Percentiles rank a stretch among this genome's conserved stretches.
Conservation (phyloP, 805 yeast genomes). For the Candida andamanensis region DNA sequence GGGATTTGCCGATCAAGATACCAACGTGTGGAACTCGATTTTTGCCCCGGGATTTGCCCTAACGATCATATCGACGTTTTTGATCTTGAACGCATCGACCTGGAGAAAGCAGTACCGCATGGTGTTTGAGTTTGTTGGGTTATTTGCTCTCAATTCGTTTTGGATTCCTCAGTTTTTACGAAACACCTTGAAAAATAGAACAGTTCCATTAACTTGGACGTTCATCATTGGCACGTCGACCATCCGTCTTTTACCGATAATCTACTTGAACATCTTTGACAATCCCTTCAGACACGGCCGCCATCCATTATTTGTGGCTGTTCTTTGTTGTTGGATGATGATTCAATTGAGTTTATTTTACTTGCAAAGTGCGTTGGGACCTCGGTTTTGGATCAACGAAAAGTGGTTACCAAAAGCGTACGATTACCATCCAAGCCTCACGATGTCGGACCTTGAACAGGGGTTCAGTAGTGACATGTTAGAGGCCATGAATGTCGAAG, state of each 20-base stretch:
- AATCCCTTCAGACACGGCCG: constrained; percentile 71
- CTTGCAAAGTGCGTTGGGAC: constrained; percentile 65
- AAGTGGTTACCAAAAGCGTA: constrained; percentile 74
- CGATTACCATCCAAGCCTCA: constrained; percentile 70
- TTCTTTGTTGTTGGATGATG: constrained; percentile 50
- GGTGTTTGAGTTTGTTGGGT: constrained; percentile 51
- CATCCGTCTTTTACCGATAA: constrained; percentile 59
- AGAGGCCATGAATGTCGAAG: constrained; percentile 23
- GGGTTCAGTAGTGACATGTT: constrained; percentile 55
- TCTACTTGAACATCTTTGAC: constrained; percentile 50
- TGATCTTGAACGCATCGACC: constrained; percentile 49
- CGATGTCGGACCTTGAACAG: constrained; percentile 54
- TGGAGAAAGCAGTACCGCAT: constrained; percentile 61
- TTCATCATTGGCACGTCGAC: constrained; percentile 67
- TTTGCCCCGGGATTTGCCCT: constrained; percentile 24
- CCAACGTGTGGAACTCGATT: constrained; percentile 18
- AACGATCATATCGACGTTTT: constrained; percentile 39
- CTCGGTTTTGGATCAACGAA: constrained; percentile 79
- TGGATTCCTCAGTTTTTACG: constrained; percentile 90
- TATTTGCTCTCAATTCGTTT: constrained; percentile 56
- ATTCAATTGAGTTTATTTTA: constrained; percentile 55
- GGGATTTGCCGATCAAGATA: constrained; percentile 7
- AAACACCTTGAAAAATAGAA: constrained; percentile 65
- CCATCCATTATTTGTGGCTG: constrained; percentile 46
- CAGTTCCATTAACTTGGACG: constrained; percentile 62